Percentiles rank a stretch among this genome's conserved stretches.
These are phyloP conservation scores for Boletus reticulatus DNA, from an alignment of 768 basidiomycete genomes.

Conservation along the genomic window DNA sequence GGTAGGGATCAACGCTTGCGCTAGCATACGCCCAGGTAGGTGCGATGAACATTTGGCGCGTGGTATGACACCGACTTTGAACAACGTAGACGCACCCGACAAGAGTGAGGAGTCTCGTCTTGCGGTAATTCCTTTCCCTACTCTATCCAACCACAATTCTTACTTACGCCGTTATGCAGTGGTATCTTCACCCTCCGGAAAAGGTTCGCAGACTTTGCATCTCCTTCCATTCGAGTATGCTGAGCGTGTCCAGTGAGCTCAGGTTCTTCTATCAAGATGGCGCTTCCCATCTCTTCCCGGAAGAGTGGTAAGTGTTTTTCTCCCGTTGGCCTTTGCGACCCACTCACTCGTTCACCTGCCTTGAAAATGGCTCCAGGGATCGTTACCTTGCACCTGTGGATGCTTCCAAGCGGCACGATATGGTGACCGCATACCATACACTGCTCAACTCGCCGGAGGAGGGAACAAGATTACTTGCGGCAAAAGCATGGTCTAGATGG, in stretches of 20 bases:
- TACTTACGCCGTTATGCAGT: conserved; percentile 34
- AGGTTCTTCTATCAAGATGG: conserved; percentile 93
- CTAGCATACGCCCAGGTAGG: conserved; percentile 81
- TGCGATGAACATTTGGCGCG: background rate
- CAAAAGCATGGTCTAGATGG: conserved; percentile 88
- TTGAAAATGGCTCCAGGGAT: conserved; percentile 51
- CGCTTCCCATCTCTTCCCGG: conserved; percentile 77
- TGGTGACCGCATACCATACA: conserved; percentile 81
- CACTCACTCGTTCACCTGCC: background rate
- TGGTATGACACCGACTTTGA: background rate
- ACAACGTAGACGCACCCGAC: conserved; percentile 68
- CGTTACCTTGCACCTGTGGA: conserved; percentile 81
- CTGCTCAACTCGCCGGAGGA: conserved; percentile 75
- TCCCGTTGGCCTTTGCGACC: background rate
- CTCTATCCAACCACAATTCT: background rate
- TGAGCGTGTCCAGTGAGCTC: conserved; percentile 53
- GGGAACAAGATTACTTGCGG: conserved; percentile 60
- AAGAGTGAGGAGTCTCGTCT: conserved; percentile 71
- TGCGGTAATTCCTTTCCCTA: conserved; percentile 49
- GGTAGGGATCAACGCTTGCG: conserved; percentile 80
- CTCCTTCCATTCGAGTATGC: background rate
- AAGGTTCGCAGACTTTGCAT: conserved; percentile 42
- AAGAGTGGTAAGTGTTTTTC: conserved; percentile 66
- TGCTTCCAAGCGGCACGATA: conserved; percentile 71
- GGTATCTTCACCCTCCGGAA: conserved; percentile 88